Evolutionary conservation across 768 basidiomycete genomes (phyloP).

Genomic region (Auricularia sp.): DNA sequence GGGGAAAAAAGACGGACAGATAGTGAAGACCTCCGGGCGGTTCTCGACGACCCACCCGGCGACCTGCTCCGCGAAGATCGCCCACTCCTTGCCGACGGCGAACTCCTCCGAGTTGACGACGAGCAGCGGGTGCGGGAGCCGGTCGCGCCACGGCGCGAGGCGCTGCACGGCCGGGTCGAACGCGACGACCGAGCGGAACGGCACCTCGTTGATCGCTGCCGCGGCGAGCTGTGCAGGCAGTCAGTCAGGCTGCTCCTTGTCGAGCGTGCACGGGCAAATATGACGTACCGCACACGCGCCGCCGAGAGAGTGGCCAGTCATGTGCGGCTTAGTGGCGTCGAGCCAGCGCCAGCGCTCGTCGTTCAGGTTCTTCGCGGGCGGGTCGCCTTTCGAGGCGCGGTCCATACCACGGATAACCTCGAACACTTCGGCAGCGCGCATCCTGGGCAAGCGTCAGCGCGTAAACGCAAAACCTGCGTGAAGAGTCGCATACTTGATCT

Average conservation of each 20-base stretch:
- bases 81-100: conserved; percentile 27
- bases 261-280: not conserved
- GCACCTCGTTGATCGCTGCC: conserved; percentile 18
- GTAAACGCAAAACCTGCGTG: not conserved
- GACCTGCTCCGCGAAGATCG: conserved; percentile 22
- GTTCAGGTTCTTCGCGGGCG: not conserved
- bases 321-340: conserved; percentile 16
- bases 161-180: conserved; percentile 7
- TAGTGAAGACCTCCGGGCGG: conserved; percentile 3
- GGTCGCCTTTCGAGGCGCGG: not conserved
- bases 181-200: conserved; percentile 26
- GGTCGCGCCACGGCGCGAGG: conserved; percentile 18
- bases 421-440: conserved; percentile 21
- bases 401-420: conserved; percentile 13
- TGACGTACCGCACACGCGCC: conserved; percentile 21
- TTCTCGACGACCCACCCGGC: conserved; percentile 8
- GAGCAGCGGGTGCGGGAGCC: conserved; percentile 24
- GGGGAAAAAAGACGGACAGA: conserved; percentile 6
- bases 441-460: conserved; percentile 23
- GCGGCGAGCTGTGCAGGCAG: not conserved
- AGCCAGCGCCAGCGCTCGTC: conserved; percentile 13
- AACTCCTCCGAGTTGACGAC: conserved; percentile 35
- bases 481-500: conserved; percentile 19
- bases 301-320: conserved; percentile 26
- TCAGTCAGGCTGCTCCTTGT: not conserved